These are phyloP conservation scores for Hypoxylon sp. DNA, from an alignment of 2,329 filamentous ascomycete genomes.

Conservation along the genomic window DNA sequence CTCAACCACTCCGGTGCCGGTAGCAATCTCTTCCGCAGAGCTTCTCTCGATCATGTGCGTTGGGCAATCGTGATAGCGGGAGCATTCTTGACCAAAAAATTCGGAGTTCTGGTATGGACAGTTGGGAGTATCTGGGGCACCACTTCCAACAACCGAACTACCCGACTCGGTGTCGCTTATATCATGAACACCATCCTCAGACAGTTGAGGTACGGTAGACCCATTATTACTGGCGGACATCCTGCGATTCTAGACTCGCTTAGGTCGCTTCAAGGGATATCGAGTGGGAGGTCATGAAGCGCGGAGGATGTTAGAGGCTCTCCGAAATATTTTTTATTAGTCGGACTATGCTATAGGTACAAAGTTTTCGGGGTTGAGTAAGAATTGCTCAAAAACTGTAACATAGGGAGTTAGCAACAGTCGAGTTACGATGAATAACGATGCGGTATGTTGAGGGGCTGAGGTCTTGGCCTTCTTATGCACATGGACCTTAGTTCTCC, in stretches of 20 bases:
- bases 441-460: slow-evolving; percentile 26
- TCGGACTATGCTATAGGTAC: slow-evolving; percentile 5
- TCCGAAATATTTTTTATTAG: not conserved
- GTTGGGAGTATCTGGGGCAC: slow-evolving; percentile 41
- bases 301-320: not conserved
- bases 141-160: slow-evolving; percentile 61
- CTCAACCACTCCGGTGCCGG: slow-evolving; percentile 21
- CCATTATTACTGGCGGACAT: slow-evolving; percentile 38
- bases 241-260: slow-evolving; percentile 29
- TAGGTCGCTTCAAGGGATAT: slow-evolving; percentile 18
- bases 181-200: slow-evolving; percentile 20
- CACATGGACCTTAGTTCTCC: slow-evolving; percentile 2
- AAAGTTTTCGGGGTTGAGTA: not conserved
- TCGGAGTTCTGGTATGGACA: slow-evolving; percentile 60
- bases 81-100: slow-evolving; percentile 63
- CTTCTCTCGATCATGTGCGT: slow-evolving; percentile 62
- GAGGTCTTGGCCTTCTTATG: slow-evolving; percentile 15
- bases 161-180: slow-evolving; percentile 50
- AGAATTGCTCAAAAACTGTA: slow-evolving; percentile 4
- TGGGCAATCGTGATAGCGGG: slow-evolving; percentile 65
- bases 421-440: slow-evolving; percentile 4
- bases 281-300: slow-evolving; percentile 28
- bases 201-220: not conserved
- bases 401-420: slow-evolving; percentile 24
- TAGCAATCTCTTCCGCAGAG: slow-evolving; percentile 30